These are phyloP conservation scores for Lenwebbia sp. DNA, from an alignment of 345 rosid genomes.

Conservation along the genomic window DNA sequence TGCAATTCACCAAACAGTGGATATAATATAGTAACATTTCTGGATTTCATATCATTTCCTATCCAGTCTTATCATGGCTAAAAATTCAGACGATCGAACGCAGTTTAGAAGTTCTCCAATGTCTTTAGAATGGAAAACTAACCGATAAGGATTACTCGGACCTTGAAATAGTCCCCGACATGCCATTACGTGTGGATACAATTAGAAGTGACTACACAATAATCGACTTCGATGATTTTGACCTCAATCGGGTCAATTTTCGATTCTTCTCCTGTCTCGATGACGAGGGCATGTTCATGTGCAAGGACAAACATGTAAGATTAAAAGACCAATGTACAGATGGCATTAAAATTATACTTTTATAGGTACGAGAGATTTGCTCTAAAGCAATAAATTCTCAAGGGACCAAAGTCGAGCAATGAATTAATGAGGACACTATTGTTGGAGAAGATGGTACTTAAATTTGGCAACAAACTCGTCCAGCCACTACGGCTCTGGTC, in stretches of 20 bases:
- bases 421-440: background rate
- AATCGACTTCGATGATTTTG: background rate
- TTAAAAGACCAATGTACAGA: background rate
- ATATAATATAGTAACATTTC: too few species aligned
- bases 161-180: background rate
- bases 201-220: background rate
- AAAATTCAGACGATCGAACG: too few species aligned
- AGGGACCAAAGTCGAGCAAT: background rate
- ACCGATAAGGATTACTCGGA: background rate
- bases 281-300: too few species aligned
- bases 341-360: background rate
- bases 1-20: too few species aligned
- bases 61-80: too few species aligned
- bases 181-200: background rate
- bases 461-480: background rate
- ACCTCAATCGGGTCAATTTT: background rate
- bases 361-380: background rate
- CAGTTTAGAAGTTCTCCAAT: background rate
- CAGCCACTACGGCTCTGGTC: background rate
- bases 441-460: background rate
- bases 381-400: background rate
- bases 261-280: background rate
- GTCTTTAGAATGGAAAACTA: background rate
- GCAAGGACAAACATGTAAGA: background rate
- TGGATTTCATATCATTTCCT: too few species aligned